Conservation (phyloP, 1,284 basidiomycete species). For the Acaromyces ingoldii region DNA sequence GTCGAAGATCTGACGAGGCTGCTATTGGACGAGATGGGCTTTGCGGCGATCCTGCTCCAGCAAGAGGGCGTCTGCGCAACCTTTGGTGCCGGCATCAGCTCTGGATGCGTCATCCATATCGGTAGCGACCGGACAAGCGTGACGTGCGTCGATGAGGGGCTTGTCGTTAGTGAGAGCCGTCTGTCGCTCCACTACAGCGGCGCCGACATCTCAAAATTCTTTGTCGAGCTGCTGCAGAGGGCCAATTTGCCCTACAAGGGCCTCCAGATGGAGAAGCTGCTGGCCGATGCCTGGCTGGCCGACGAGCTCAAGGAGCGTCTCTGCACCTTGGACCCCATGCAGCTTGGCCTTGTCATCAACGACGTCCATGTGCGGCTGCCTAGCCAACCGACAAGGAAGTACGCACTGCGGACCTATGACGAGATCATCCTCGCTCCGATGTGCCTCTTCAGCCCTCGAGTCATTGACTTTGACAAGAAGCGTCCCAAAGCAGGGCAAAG, state of each 20-base stretch:
- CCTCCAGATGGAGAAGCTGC: constrained; percentile 56
- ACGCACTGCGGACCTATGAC: constrained; percentile 84
- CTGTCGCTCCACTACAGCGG: constrained; percentile 83
- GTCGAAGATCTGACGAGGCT: constrained; percentile 73
- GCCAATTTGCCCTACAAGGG: constrained; percentile 86
- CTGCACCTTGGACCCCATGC: constrained; percentile 44
- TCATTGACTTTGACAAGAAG: constrained; percentile 68
- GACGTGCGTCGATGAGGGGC: constrained; percentile 90
- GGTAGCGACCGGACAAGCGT: constrained; percentile 80
- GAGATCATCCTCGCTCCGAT: constrained; percentile 92
- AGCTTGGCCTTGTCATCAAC: constrained; percentile 56
- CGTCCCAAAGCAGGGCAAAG: constrained; percentile 1
- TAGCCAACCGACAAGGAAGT: constrained; percentile 73
- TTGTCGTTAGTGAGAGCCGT: constrained; percentile 80
- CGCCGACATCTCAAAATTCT: constrained; percentile 84
- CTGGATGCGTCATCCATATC: constrained; percentile 91
- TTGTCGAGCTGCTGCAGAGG: constrained; percentile 71
- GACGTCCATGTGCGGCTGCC: constrained; percentile 72
- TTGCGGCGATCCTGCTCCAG: constrained; percentile 43
- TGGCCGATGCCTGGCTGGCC: constrained; percentile 37
- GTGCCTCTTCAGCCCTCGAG: constrained; percentile 82
- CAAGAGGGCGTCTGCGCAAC: constrained; percentile 79
- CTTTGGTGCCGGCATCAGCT: constrained; percentile 89
- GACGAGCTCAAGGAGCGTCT: constrained; percentile 44
- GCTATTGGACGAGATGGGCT: constrained; percentile 71